These are phyloP conservation scores for Podaxis pistillaris DNA, from an alignment of 768 basidiomycete species.

Conservation along the genomic window DNA sequence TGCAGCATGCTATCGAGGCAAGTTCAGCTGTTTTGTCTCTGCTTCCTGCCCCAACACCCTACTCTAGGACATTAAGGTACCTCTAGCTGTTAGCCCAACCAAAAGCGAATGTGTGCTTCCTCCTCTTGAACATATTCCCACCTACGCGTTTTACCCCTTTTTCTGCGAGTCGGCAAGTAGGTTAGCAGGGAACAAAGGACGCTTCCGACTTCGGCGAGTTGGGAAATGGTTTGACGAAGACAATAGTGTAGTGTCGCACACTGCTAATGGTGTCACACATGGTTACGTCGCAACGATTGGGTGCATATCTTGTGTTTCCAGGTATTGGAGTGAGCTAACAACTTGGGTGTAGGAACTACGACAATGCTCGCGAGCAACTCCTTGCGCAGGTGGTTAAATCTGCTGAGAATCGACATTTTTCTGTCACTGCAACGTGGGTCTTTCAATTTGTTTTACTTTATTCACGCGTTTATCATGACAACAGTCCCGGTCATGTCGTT, in stretches of 20 bases:
- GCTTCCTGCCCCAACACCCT: slow-evolving; percentile 9
- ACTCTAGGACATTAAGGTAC: slow-evolving; percentile 1
- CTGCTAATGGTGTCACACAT: background rate
- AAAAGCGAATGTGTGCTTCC: background rate
- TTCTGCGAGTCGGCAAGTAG: slow-evolving; percentile 38
- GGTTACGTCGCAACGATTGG: background rate
- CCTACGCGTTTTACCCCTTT: slow-evolving; percentile 72
- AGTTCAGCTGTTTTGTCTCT: slow-evolving; percentile 15
- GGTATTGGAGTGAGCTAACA: background rate
- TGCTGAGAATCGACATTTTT: background rate
- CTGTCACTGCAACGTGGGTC: slow-evolving; percentile 14
- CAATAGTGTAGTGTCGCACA: slow-evolving; percentile 8
- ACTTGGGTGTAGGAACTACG: background rate
- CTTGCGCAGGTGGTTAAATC: background rate
- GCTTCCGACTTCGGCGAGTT: slow-evolving; percentile 62
- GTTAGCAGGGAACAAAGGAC: slow-evolving; percentile 46
- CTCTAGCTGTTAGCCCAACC: background rate
- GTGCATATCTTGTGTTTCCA: background rate
- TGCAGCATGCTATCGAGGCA: slow-evolving; percentile 55
- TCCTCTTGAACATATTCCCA: slow-evolving; percentile 25
- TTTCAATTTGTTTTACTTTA: too few relatives aligned
- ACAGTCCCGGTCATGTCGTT: slow-evolving; percentile 15
- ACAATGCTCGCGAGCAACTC: slow-evolving; percentile 8
- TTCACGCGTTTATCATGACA: background rate
- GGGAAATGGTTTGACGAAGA: slow-evolving; percentile 50